phyloP scores from a whole-genome alignment of 1,284 basidiomycete species.

The Tetrapyrgos nigripes region DNA sequence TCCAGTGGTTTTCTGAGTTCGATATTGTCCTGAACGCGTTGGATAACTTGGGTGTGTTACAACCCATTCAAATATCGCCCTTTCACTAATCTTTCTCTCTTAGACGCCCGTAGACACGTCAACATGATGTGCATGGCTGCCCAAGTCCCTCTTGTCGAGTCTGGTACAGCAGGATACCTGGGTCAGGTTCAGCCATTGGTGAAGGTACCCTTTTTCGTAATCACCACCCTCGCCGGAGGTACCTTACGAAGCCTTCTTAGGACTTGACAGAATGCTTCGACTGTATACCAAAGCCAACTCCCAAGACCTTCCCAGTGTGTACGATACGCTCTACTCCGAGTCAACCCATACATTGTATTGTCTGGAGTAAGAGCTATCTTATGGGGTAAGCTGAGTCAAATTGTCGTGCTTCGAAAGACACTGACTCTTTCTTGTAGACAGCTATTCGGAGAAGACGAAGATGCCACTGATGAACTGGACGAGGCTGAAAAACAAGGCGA shows the following conservation, averaged over 20 bases:
- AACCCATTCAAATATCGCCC: background rate
- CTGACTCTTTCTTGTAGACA: constrained; percentile 61
- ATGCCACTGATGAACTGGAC: constrained; percentile 79
- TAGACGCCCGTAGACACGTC: constrained; percentile 91
- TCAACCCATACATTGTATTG: constrained; percentile 98
- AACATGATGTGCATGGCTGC: constrained; percentile 98
- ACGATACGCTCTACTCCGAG: constrained; percentile 98
- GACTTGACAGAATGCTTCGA: constrained; percentile 92
- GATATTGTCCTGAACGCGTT: constrained; percentile 96
- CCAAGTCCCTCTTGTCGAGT: constrained; percentile 91
- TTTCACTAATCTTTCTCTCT: background rate
- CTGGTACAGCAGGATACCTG: constrained; percentile 95
- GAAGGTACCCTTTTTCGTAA: constrained; percentile 60
- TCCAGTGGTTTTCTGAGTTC: constrained; percentile 90
- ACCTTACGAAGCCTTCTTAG: constrained; percentile 43
- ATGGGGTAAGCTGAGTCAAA: constrained; percentile 69
- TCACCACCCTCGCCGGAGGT: background rate
- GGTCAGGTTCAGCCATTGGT: constrained; percentile 85
- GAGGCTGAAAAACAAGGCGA: constrained; percentile 89
- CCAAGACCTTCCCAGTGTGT: constrained; percentile 97
- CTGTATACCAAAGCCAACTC: constrained; percentile 87
- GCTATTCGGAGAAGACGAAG: constrained; percentile 91
- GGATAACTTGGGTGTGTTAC: constrained; percentile 87
- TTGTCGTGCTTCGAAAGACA: background rate
- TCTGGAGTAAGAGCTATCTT: constrained; percentile 99